Evolutionary conservation across 495 filamentous ascomycete genomes (phyloP).

Genomic region (Sporormia fimetaria): DNA sequence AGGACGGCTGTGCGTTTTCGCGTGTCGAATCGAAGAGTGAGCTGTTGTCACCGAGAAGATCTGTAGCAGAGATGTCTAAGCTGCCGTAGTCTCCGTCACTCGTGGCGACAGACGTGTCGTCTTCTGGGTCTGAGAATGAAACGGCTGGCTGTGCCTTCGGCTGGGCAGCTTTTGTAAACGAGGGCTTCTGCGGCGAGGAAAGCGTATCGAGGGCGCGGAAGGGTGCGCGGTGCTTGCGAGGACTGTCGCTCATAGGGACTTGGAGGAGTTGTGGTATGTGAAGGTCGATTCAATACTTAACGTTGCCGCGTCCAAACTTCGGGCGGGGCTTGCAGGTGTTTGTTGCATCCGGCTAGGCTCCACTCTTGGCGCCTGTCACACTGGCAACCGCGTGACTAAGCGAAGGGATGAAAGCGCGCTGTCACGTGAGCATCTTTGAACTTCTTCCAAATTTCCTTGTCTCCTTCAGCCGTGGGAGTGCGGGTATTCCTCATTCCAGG

Average conservation of each 20-base stretch:
- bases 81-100: neutral
- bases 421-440: no score
- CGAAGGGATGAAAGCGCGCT: no score
- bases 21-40: conserved; percentile 15
- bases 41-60: conserved; percentile 14
- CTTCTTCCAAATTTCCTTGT: no score
- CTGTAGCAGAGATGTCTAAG: conserved; percentile 1
- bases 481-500: no score
- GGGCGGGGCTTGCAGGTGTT: no score
- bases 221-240: conserved; percentile 14
- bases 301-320: no score
- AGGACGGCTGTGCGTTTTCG: neutral
- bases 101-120: neutral
- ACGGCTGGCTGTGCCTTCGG: neutral
- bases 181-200: conserved; percentile 26
- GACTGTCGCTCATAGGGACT: conserved; percentile 16
- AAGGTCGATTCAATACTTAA: no score
- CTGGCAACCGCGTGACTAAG: no score
- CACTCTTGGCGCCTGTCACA: no score
- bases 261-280: no score
- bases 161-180: conserved; percentile 9
- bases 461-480: no score
- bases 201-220: conserved; percentile 29
- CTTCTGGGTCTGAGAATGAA: neutral
- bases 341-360: no score